Conservation (phyloP, 1,284 basidiomycete genomes). For the Leccinum griseonigrum region DNA sequence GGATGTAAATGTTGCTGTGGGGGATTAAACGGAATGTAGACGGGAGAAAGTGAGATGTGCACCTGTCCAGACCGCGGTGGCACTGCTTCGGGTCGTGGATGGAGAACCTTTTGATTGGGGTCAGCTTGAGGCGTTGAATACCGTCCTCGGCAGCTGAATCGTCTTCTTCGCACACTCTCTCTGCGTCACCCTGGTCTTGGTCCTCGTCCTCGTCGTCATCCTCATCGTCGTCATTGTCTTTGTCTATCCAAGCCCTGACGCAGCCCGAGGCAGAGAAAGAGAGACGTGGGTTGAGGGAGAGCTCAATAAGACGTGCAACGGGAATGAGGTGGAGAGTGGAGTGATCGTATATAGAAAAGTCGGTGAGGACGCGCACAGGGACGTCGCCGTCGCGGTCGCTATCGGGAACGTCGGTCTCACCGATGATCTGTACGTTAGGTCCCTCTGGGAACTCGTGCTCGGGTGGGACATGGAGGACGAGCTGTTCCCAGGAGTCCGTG, state of each 20-base stretch:
- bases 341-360: conserved; percentile 50
- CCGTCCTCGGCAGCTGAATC: conserved; percentile 15
- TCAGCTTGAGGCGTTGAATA: conserved; percentile 40
- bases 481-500: neutral
- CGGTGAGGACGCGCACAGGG: conserved; percentile 50
- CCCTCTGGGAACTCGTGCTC: conserved; percentile 32
- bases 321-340: conserved; percentile 37
- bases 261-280: conserved; percentile 35
- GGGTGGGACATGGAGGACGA: conserved; percentile 10
- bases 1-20: conserved; percentile 40
- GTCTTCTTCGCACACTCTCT: conserved; percentile 28
- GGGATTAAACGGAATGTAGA: conserved; percentile 9
- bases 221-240: conserved; percentile 25
- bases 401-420: conserved; percentile 31
- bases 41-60: conserved; percentile 1
- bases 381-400: conserved; percentile 35
- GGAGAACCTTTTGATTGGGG: conserved; percentile 46
- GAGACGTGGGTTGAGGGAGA: conserved; percentile 18
- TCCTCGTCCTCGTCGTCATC: conserved; percentile 21
- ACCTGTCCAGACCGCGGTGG: conserved; percentile 39
- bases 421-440: conserved; percentile 32
- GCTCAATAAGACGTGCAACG: conserved; percentile 35
- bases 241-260: conserved; percentile 32
- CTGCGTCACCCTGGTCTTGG: conserved; percentile 17
- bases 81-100: conserved; percentile 39